Base-by-base conservation (phyloP, 73 alveolate genomes). In the Tetrahymena thermophila region DNA sequence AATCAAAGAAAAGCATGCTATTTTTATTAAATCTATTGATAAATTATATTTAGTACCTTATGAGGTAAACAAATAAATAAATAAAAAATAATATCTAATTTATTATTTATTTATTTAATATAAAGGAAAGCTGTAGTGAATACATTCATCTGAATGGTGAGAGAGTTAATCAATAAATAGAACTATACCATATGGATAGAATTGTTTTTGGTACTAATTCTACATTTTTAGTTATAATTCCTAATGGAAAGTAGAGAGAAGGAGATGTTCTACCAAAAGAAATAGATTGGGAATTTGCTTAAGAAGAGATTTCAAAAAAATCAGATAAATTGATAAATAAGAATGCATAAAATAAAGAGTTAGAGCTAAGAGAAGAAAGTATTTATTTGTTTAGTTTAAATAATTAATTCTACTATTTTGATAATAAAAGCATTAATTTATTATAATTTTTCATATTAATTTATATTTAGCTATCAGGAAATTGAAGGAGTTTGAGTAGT, bases 1-100 rank as follows among this genome's bases (percentile, higher is more conserved):
- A 15, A 98, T 99, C 3, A 58, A 96, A 94, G 98, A 96, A 14
- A 98, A 98, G 94, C 99, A 99, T 96, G 97, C 95, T 35, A 95
- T 97, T 95, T 94, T 93, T 34, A 95, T 85, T 28, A 85, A 97
- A 35, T 95, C 96, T 16, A 97, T 96, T 28, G 98, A 96, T 8
- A 55, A 57, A 17, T 94, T 96, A 38, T 95, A 94, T 71, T 55
- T 97, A 11, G 94, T 85, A 35, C 98, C 98, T 21, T 89, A 93
- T 35, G 98, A 96, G 58, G 95, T 93, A 55, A n/a, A n/a, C n/a
- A n/a, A n/a, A n/a, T n/a, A n/a, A n/a, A 94, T 85, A 35, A 83
- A 96, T 35, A 40, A 35, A 71, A 96, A 85, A 31, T 43, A 71
- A 28, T 38, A 85, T n/a, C 4, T 23, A 17, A n/a, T 10, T 71